These are phyloP conservation scores for Suaeda aralocaspica DNA, from an alignment of 148 eudicot genomes.

Conservation along the genomic window DNA sequence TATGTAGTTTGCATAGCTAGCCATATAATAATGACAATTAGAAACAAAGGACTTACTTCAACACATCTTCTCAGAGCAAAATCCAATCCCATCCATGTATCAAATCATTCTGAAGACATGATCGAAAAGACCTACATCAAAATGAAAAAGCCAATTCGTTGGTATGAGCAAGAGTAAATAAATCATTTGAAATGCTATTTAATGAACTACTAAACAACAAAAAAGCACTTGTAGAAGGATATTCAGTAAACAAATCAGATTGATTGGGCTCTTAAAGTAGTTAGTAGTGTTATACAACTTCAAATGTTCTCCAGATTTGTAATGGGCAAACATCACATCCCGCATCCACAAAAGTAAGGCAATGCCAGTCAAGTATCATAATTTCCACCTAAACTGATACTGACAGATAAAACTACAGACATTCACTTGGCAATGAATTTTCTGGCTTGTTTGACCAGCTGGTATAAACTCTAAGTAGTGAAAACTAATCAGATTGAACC, in stretches of 20 bases:
- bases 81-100: slow-evolving; percentile 96
- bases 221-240: neutral
- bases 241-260: neutral
- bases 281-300: neutral
- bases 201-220: neutral
- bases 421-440: too few relatives aligned
- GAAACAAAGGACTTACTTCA: slow-evolving; percentile 44
- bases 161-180: neutral
- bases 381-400: too few relatives aligned
- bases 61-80: slow-evolving; percentile 90
- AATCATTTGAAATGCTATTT: neutral
- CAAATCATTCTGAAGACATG: slow-evolving; percentile 63
- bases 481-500: too few relatives aligned
- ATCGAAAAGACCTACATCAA: too few relatives aligned
- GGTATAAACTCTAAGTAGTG: too few relatives aligned
- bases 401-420: neutral
- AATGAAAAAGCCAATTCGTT: slow-evolving; percentile 4
- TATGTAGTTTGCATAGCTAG: neutral
- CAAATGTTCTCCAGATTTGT: neutral
- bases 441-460: too few relatives aligned
- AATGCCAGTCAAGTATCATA: too few relatives aligned
- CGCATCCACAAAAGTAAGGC: too few relatives aligned
- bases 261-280: too few relatives aligned
- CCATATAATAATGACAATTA: neutral
- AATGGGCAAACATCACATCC: too few relatives aligned